Base-by-base conservation (phyloP, 2,329 filamentous ascomycete species). In the Lecanoromycetidae sp. region DNA sequence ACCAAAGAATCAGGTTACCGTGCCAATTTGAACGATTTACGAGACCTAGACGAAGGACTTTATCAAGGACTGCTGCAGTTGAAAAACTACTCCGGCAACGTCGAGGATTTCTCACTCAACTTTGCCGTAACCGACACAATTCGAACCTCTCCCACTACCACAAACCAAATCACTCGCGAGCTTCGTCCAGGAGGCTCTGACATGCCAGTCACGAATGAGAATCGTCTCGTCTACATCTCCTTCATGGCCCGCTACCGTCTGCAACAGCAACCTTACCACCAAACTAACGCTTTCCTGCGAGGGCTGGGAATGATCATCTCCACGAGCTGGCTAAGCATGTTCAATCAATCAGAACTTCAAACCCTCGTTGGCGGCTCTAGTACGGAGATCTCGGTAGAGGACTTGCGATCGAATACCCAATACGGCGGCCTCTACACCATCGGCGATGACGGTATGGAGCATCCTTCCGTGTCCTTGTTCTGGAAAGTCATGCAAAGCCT, bases 301-400 rank as follows among this genome's bases (percentile, higher is more conserved):
- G 91, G 91, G 0, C 77, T 98, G 1, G 79, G 84, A 19, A 74
- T 81, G 54, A 94, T 98, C 60, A 91, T 98, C 54, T 82, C 88
- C 49, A 88, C 90, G 0, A 78, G 79, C 3, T 98, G 91, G 91
- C 75, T 98, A 4, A 87, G 83, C 57, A 96, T 98, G 91, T 98
- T 98, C 71, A 98, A 98, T 63, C 90, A 95, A 62, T 79, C 79
- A 3, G 91, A 98, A 63, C 75, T 98, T 4, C 91, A 96, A 66
- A 91, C 86, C 1, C 79, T 98, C 5, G 84, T 98, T 13, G 86
- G 87, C 44, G 91, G 91, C 35, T 87, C 94, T 57, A 82, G 80
- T 23, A 81, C 81, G 8, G 80, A 85, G 52, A 93, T 98, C 49
- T 83, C 95, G 58, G 75, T 98, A 29, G 78, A 83, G 23, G 91